Base-by-base conservation (phyloP, 805 yeast genomes). In the Candida odintsovae region DNA sequence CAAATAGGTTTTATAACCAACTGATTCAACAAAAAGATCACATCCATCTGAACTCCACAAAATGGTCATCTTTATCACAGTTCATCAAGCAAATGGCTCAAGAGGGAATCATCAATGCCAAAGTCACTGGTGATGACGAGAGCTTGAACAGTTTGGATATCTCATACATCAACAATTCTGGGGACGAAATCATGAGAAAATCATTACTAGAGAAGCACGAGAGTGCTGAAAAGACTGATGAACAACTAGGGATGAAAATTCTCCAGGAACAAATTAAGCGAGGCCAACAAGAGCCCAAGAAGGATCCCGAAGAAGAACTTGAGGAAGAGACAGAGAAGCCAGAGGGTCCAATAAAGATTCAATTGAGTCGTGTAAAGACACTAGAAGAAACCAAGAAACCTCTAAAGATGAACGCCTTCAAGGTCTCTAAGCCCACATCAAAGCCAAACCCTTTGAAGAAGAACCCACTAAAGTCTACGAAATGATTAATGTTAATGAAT, bases 1-100 rank as follows among this genome's bases (percentile, higher is more conserved):
- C 90, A 3, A 94, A 94, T 67, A 76, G 80, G 59, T 89, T 88
- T 58, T 94, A 94, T 68, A 95, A 90, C 59, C 97, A 90, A 61
- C 84, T 84, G 59, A 92, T 94, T 47, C 75, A 77, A 49, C 87
- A 92, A 61, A 79, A 79, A 57, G 79, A 86, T 47, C 98, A 94
- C 64, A 70, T 90, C 11, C 99, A 92, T 64, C 79, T 94, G 83
- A 90, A 89, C 56, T 82, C 97, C 2, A 94, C 99, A 0, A 73
- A 73, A 48, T 94, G 95, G 88, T 63, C 73, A 3, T 76, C 85
- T 2, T 65, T 94, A 41, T 76, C 89, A 0, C 75, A 78, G 37
- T 88, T 92, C 59, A 73, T 88, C 19, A 74, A 77, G 48, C 68
- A 78, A 52, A 65, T 90, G 52, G 83, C 80, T 2, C 67, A 71